These are phyloP conservation scores for Fagus sylvatica DNA, from an alignment of 306 rosid genomes.

Conservation along the genomic window DNA sequence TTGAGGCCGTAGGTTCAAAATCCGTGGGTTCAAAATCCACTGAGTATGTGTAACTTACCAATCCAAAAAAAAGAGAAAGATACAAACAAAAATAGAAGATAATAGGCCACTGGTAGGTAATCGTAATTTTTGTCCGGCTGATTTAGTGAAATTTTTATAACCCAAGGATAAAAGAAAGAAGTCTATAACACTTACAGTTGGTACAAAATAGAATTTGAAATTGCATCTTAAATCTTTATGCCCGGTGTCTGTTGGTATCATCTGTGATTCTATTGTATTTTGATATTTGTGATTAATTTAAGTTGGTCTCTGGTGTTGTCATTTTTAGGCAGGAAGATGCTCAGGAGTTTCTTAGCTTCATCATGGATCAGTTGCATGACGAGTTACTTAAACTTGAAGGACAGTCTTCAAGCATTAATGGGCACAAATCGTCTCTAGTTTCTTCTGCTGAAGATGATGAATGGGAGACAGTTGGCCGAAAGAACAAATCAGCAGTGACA, in stretches of 20 bases:
- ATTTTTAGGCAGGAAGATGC: constrained; percentile 97
- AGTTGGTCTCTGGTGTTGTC: constrained; percentile 10
- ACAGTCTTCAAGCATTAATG: constrained; percentile 44
- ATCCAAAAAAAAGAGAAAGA: too few species aligned
- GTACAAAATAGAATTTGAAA: neutral
- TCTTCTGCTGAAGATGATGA: constrained; percentile 87
- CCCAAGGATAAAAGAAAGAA: neutral
- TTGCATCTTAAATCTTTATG: neutral
- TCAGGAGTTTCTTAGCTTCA: constrained; percentile 93
- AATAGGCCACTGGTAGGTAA: neutral
- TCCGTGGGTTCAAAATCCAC: too few species aligned
- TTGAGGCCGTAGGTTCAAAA: too few species aligned
- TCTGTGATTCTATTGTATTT: neutral
- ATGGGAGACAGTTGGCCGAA: constrained; percentile 97
- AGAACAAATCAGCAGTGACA: constrained; percentile 92
- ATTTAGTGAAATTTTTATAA: neutral
- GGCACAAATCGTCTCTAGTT: constrained; percentile 62
- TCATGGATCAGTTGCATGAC: constrained; percentile 89
- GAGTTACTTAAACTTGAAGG: constrained; percentile 86
- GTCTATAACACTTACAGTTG: neutral
- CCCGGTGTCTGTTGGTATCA: neutral
- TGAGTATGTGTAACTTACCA: too few species aligned
- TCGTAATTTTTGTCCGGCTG: neutral
- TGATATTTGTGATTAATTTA: constrained; percentile 11
- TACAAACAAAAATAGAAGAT: neutral